Percentiles rank a stretch among this genome's conserved stretches.
These are phyloP conservation scores for Heterobasidion occidentale DNA, from an alignment of 1,284 basidiomycete genomes.

Conservation along the genomic window DNA sequence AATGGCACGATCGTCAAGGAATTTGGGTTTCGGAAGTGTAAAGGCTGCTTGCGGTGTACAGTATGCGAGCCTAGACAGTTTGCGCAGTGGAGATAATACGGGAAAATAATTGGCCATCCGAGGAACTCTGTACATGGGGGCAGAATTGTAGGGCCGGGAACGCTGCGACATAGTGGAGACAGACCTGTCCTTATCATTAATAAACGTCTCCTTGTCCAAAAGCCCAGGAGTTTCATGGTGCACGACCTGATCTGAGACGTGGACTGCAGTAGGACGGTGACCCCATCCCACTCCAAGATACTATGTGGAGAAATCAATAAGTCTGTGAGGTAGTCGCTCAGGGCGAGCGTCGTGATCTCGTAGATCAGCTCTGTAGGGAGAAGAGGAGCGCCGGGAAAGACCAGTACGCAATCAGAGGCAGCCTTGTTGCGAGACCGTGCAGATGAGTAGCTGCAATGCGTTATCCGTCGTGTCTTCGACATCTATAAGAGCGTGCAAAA, in stretches of 20 bases:
- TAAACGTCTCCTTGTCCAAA: neutral
- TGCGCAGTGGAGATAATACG: neutral
- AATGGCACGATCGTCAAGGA: neutral
- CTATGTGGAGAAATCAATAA: conserved; percentile 3
- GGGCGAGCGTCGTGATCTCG: neutral
- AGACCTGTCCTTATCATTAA: neutral
- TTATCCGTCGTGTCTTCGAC: too few species aligned
- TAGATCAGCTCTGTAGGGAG: conserved; percentile 6
- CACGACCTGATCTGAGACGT: neutral
- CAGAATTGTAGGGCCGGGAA: neutral
- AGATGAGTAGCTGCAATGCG: neutral
- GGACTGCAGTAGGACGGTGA: conserved; percentile 2
- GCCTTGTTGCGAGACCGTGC: neutral
- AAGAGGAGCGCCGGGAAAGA: neutral
- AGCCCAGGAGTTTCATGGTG: conserved; percentile 2
- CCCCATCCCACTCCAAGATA: conserved; percentile 1
- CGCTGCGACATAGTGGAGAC: neutral
- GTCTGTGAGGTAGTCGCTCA: conserved; percentile 6
- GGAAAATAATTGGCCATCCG: too few species aligned
- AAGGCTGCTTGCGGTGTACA: neutral
- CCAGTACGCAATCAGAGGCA: neutral
- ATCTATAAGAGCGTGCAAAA: too few species aligned
- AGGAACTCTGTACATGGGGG: neutral
- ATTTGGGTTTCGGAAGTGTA: neutral
- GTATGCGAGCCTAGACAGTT: neutral